Base-by-base conservation (phyloP, 2,329 filamentous ascomycete species). In the Pseudovirgaria hyperparasitica region DNA sequence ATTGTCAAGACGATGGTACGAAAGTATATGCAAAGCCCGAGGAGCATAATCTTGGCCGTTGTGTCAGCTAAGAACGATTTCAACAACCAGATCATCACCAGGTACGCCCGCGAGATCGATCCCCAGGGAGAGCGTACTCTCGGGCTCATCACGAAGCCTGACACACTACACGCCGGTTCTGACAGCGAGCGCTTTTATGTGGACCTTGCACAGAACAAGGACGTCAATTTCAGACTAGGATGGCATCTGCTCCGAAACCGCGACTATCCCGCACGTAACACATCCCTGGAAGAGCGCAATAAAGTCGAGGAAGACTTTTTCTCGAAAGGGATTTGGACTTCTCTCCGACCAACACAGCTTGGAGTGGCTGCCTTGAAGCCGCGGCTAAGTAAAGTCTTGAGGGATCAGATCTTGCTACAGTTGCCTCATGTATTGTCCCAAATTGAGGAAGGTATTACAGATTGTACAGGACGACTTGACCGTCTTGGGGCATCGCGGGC, bases 41-140 rank as follows among this genome's bases (percentile, higher is more conserved):
- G 69, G n/a, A 76, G 61, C 38, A 70, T 78, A 28, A 70, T 76
- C 2, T 48, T 76, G 0, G 64, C 67, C 1, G 50, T 59, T 1
- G 40, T 58, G 0, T 52, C 49, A 2, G 52, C 55, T 0, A 52
- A 50, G 27, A 49, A 54, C 9, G 59, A 70, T 22, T 58, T 63
- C 37, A 65, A 65, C 6, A 64, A 70, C 12, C 72, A 81, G 38
- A 50, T 57, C 2, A 62, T 80, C 2, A 52, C 67, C 0, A 56
- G 61, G 15, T 62, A 59, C 8, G 58, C 58, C 1, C 50, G 56
- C n/a, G 34, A 50, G 17, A 58, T 68, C 18, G 66, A 72, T 37
- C 55, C 51, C 1, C 35, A 49, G 0, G 52, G 55, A 2, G 33
- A 44, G 2, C 60, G 69, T 2, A 73, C 68, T 0, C 45, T 74